phyloP scores from a whole-genome alignment of 208 protist species.

The Wallacemonas sp. region DNA sequence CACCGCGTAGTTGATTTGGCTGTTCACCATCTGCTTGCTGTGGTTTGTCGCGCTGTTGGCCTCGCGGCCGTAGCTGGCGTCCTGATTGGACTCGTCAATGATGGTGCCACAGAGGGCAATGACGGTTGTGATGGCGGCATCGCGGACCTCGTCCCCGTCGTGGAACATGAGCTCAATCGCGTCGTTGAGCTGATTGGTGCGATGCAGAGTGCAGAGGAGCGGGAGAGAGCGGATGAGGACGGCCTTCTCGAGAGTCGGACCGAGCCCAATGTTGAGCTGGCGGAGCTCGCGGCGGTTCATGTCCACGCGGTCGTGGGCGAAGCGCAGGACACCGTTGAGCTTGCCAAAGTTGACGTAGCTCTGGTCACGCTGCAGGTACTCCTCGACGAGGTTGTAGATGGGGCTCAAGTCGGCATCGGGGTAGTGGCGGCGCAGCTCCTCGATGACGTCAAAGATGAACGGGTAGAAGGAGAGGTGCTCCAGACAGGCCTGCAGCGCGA shows the following conservation, averaged over 20 bases:
- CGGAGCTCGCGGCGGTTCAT: constrained; percentile 39
- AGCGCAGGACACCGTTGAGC: constrained; percentile 70
- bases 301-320: constrained; percentile 44
- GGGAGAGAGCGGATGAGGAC: constrained; percentile 72
- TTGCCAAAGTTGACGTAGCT: constrained; percentile 71
- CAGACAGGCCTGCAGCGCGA: constrained; percentile 43
- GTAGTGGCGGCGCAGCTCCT: constrained; percentile 51
- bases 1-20: constrained; percentile 62
- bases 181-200: constrained; percentile 73
- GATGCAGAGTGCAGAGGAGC: constrained; percentile 63
- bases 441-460: constrained; percentile 59
- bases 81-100: constrained; percentile 26
- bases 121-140: constrained; percentile 56
- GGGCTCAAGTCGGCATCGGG: constrained; percentile 42
- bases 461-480: constrained; percentile 50
- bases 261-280: constrained; percentile 52
- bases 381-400: constrained; percentile 63
- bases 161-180: constrained; percentile 80
- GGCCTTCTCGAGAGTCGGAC: constrained; percentile 27
- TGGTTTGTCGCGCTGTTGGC: constrained; percentile 10
- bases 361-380: constrained; percentile 54
- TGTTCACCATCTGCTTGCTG: constrained; percentile 43
- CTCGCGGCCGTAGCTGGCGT: constrained; percentile 2
- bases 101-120: constrained; percentile 73
- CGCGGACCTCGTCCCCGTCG: constrained; percentile 62